Percentiles rank a stretch among this genome's conserved stretches.
Evolutionary conservation across 129 eudicot genomes (phyloP).

Genomic region (Tagetes patula): DNA sequence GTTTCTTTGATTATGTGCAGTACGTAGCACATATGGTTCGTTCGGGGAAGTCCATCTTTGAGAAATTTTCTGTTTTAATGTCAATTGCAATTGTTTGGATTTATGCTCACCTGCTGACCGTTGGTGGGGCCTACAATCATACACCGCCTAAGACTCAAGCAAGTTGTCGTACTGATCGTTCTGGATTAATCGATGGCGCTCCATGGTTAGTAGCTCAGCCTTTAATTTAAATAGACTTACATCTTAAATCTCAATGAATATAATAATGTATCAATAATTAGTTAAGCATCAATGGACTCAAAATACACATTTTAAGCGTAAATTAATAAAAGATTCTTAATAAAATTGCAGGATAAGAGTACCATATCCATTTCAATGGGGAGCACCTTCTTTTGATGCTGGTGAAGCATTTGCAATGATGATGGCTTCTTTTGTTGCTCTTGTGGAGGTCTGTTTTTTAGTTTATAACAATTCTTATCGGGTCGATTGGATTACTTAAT

Average conservation of each 20-base stretch:
- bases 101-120: conserved; percentile 83
- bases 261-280: not conserved
- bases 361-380: conserved; percentile 84
- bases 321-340: not conserved
- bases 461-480: conserved; percentile 1
- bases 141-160: conserved; percentile 57
- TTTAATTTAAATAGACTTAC: not conserved
- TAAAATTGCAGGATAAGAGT: conserved; percentile 54
- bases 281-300: not conserved
- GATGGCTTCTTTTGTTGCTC: conserved; percentile 72
- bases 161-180: conserved; percentile 84
- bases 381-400: conserved; percentile 76
- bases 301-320: not conserved
- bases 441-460: conserved; percentile 54
- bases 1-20: conserved; percentile 35
- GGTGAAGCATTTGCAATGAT: conserved; percentile 87
- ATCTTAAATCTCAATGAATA: not conserved
- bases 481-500: not conserved
- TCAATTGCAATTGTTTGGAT: conserved; percentile 83
- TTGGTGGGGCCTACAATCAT: conserved; percentile 82
- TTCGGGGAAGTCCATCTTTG: conserved; percentile 53
- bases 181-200: conserved; percentile 75
- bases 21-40: conserved; percentile 50
- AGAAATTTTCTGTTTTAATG: conserved; percentile 60
- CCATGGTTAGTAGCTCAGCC: conserved; percentile 57